Evolutionary conservation across 768 basidiomycete species (phyloP).

Genomic region (Russula virescens): DNA sequence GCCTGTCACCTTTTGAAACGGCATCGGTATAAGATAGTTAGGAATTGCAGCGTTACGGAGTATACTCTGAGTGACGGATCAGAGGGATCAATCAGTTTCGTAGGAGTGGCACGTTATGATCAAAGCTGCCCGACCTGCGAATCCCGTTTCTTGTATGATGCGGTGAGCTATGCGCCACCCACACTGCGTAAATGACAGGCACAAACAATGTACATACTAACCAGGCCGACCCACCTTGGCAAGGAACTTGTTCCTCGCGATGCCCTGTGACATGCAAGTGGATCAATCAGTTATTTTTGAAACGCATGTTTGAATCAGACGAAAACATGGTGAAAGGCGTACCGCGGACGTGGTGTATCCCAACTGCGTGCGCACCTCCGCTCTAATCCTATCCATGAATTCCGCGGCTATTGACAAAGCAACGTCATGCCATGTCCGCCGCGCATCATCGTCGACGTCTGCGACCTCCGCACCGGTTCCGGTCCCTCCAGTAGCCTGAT

Average conservation of each 20-base stretch:
- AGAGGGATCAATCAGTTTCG: neutral
- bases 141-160: slow-evolving; percentile 89
- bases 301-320: too few relatives aligned
- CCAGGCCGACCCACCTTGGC: slow-evolving; percentile 64
- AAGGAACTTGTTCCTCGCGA: slow-evolving; percentile 89
- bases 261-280: slow-evolving; percentile 48
- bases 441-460: slow-evolving; percentile 29
- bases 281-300: neutral
- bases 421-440: slow-evolving; percentile 84
- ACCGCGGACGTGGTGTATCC: slow-evolving; percentile 96
- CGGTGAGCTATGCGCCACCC: slow-evolving; percentile 55
- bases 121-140: slow-evolving; percentile 51
- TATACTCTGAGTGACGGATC: slow-evolving; percentile 52
- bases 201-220: slow-evolving; percentile 4
- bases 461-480: slow-evolving; percentile 4
- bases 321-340: slow-evolving; percentile 28
- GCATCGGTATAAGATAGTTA: slow-evolving; percentile 72
- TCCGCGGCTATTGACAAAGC: slow-evolving; percentile 86
- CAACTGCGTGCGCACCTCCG: slow-evolving; percentile 58
- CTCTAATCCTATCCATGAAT: slow-evolving; percentile 70
- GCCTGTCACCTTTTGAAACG: slow-evolving; percentile 47
- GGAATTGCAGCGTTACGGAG: slow-evolving; percentile 80
- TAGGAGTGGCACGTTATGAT: neutral
- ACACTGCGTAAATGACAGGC: neutral
- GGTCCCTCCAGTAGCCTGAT: neutral